phyloP scores from a whole-genome alignment of 2,329 filamentous ascomycete species.

The Colletotrichum navitas region DNA sequence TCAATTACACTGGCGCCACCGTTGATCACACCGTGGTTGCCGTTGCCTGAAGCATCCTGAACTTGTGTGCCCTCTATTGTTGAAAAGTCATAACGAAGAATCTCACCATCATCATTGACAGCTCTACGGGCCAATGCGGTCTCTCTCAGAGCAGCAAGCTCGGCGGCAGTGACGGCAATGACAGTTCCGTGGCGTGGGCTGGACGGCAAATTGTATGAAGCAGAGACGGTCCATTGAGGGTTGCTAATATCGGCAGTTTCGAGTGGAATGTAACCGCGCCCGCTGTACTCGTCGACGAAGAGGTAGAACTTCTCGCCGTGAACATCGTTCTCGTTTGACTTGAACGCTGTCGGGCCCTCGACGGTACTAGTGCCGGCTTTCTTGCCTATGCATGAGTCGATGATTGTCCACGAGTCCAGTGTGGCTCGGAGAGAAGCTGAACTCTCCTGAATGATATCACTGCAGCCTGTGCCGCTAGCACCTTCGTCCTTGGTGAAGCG shows the following conservation, averaged over 20 bases:
- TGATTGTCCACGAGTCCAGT: conserved; percentile 57
- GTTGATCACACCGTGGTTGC: conserved; percentile 43
- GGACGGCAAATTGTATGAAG: conserved; percentile 59
- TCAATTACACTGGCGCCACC: conserved; percentile 41
- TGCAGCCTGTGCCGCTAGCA: conserved; percentile 60
- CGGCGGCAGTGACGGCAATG: conserved; percentile 61
- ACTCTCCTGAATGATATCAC: conserved; percentile 66
- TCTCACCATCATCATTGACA: conserved; percentile 41
- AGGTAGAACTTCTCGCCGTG: conserved; percentile 67
- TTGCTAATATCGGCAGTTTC: conserved; percentile 63
- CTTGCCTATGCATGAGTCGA: conserved; percentile 63
- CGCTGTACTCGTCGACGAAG: conserved; percentile 66
- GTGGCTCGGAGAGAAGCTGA: conserved; percentile 57
- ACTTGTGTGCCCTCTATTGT: conserved; percentile 33
- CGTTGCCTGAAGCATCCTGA: conserved; percentile 44
- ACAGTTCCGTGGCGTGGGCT: conserved; percentile 68
- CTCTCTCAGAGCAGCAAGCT: conserved; percentile 53
- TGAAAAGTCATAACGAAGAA: conserved; percentile 45
- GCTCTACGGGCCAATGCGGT: conserved; percentile 23
- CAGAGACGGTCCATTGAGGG: conserved; percentile 62
- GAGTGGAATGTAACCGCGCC: conserved; percentile 65
- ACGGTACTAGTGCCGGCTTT: conserved; percentile 62
- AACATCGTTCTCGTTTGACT: conserved; percentile 61
- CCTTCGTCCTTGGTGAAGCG: conserved; percentile 70
- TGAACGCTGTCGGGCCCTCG: conserved; percentile 66